Percentiles rank a stretch among this genome's conserved stretches.
These are phyloP conservation scores for Vaccinium corymbosum DNA, from an alignment of 148 eudicot species.

Conservation along the genomic window DNA sequence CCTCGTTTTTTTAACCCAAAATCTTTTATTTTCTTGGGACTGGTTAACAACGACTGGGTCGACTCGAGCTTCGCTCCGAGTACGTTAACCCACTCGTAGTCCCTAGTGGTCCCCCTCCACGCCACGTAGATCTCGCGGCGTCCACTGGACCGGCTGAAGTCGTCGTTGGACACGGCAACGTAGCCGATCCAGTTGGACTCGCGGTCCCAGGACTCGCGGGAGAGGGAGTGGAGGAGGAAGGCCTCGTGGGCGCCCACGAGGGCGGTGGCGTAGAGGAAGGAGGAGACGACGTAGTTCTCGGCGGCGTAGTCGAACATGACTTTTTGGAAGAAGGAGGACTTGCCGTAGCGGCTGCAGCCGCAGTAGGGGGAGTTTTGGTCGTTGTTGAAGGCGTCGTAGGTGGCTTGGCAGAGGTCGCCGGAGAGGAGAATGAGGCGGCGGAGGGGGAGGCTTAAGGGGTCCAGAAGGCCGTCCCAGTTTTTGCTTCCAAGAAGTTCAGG, in stretches of 20 bases:
- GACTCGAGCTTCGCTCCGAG: conserved; percentile 20
- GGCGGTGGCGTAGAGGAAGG: conserved; percentile 28
- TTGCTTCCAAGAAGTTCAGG: conserved; percentile 47
- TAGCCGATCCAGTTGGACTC: conserved; percentile 30
- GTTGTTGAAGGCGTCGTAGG: conserved; percentile 44
- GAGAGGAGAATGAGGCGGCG: conserved; percentile 67
- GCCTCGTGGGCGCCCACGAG: conserved; percentile 14
- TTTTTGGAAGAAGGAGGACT: conserved; percentile 15
- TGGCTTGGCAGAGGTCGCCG: conserved; percentile 88
- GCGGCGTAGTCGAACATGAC: conserved; percentile 17
- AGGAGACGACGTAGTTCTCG: conserved; percentile 8
- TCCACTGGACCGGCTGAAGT: conserved; percentile 3
- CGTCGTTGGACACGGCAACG: conserved; percentile 23
- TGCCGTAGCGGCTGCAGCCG: conserved; percentile 25
- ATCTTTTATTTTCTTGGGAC: not conserved
- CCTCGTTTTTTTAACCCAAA: not conserved
- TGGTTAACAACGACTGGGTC: conserved; percentile 6
- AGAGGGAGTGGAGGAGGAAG: conserved; percentile 13
- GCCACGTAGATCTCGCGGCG: conserved; percentile 25
- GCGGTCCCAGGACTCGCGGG: conserved; percentile 22
- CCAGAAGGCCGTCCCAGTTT: conserved; percentile 63
- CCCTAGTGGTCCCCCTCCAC: conserved; percentile 24
- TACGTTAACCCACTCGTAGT: conserved; percentile 17
- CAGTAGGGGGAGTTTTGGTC: conserved; percentile 21
- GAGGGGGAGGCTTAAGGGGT: conserved; percentile 60